Conservation (phyloP, 208 protist genomes). For the Leishmania lainsoni region DNA sequence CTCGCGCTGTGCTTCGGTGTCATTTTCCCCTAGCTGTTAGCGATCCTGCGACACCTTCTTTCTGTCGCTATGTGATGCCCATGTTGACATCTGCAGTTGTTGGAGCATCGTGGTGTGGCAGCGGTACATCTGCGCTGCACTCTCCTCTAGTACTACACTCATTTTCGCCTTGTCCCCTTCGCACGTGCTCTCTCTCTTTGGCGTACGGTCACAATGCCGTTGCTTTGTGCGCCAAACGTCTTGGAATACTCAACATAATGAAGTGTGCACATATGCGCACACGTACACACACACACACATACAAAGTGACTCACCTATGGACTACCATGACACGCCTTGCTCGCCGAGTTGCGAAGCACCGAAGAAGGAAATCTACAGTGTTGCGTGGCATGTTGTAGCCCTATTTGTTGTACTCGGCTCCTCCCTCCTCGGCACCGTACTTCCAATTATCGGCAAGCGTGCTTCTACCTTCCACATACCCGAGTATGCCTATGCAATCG, state of each 20-base stretch:
- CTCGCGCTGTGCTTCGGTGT: neutral
- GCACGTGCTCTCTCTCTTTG: neutral
- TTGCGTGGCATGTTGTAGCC: constrained; percentile 22
- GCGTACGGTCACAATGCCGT: neutral
- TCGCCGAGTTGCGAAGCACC: constrained; percentile 6
- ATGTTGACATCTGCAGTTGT: neutral
- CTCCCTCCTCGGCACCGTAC: constrained; percentile 42
- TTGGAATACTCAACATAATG: neutral
- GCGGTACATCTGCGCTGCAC: neutral
- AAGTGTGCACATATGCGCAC: neutral
- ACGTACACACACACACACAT: neutral
- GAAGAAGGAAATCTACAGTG: constrained; percentile 18
- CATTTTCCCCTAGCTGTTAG: neutral
- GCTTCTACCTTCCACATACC: constrained; percentile 30
- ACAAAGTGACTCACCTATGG: neutral
- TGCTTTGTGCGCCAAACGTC: too few relatives aligned
- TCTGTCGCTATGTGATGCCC: neutral
- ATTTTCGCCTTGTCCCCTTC: neutral
- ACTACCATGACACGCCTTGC: neutral
- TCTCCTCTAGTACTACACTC: neutral
- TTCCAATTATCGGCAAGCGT: constrained; percentile 57
- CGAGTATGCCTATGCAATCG: constrained; percentile 47
- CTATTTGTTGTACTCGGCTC: constrained; percentile 19
- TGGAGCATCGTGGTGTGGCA: neutral
- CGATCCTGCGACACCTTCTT: neutral